Evolutionary conservation across 192 early-diverging fungal species (phyloP), one percentile per base, ranked within the genome.

Genomic region (Jimgerdemannia lactiflua): DNA sequence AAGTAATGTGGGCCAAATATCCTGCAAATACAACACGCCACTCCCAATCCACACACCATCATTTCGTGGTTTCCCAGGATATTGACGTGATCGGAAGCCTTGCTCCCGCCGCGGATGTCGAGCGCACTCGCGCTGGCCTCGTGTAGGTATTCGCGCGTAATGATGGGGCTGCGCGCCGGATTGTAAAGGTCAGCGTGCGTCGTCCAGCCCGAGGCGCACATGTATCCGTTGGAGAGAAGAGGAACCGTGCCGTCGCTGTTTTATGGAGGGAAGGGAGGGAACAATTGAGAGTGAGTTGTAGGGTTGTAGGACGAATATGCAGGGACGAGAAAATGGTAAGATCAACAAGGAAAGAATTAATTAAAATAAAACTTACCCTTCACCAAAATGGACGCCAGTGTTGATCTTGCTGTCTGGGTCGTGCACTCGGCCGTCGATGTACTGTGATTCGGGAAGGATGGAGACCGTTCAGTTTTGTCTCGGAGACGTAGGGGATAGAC

Each of bases 221-320:
- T 97, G 79, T 94, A 96, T 4, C 94, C 94, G 3, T 92, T 82
- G 6, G 94, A 95, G 42, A 97, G 65, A 18, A 97, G 78, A 0
- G 96, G 96, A 3, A 97, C 96, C 0, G 95, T 97, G 14, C 92
- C 94, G 78, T 97, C 96, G 39, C 95, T 94, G 71, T 18, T 42
- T 29, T 29, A 49, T 54, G 7, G 20, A n/a, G n/a, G n/a, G n/a
- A n/a, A n/a, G n/a, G n/a, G n/a, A n/a, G n/a, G n/a, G n/a, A n/a
- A 43, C 66, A 65, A 29, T 39, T 43, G 70, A 42, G 10, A 67
- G 17, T 66, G 40, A 67, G 9, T 63, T 17, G 67, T 68, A 44
- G 54, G 18, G 41, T 6, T 59, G 49, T 6, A 59, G 49, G 14
- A 40, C 43, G 42, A n/a, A 64, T 10, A 19, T 43, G 4, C n/a